Base-by-base conservation (phyloP, 805 yeast genomes). In the Ogataea wickerhamii region DNA sequence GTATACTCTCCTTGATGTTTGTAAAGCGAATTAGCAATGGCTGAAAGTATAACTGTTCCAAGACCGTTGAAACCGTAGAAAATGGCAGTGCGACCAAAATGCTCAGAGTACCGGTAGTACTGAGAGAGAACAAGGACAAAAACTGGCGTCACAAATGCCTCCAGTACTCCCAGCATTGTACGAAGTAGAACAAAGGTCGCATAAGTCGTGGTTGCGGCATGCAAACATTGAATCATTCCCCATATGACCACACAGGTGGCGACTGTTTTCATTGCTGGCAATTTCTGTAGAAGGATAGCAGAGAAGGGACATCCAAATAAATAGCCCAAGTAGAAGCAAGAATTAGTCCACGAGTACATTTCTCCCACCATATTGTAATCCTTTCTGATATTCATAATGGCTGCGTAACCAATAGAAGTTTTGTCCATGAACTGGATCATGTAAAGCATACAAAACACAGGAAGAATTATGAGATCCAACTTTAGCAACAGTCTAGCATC, bases 121-220 rank as follows among this genome's bases (percentile, higher is more conserved):
- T 75, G 80, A 26, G 73, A 51, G 8, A 79, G 74, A 24, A 77
- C 50, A 17, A 76, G 63, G 17, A 74, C 70, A 55, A 68, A 70
- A 4, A 75, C 73, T 2, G 85, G 83, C n/a, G 77, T 68, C 16
- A 78, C 68, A 19, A 71, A 64, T 28, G 74, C 61, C 51, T 78
- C 83, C 3, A 73, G 59, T 45, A 66, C 59, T 10, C 80, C 82
- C 23, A 74, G 53, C 44, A 71, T 64, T 48, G 73, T 70, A 42
- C 80, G 56, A 23, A 70, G 40, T 2, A 60, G 67, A 28, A 63
- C 58, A 3, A 74, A 62, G 12, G 76, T 74, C 14, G 64, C 62
- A 45, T 65, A 67, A 40, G 64, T 66, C 24, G 43, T 49, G 25
- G 71, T 68, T 1, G 68, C 60, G 49, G 71, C 70, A 36, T 65